Conservation (phyloP, 768 basidiomycete species). For the Cyclocybe cylindracea region DNA sequence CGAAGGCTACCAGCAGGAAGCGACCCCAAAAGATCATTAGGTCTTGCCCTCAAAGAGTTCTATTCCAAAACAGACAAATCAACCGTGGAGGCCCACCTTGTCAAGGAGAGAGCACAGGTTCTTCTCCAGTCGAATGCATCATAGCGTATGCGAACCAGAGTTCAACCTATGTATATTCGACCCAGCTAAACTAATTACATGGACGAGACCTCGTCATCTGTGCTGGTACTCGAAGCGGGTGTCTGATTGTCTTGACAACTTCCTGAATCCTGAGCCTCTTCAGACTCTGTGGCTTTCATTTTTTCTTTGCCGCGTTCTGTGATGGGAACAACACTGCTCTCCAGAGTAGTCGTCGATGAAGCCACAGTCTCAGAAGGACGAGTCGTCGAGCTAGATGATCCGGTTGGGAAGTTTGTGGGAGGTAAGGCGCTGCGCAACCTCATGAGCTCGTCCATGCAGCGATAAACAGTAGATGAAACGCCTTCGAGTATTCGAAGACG, state of each 20-base stretch:
- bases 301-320: constrained; percentile 13
- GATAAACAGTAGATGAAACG: constrained; percentile 72
- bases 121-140: constrained; percentile 12
- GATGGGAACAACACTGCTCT: neutral
- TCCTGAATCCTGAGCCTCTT: neutral
- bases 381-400: neutral
- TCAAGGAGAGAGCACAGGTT: constrained; percentile 50
- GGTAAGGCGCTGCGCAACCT: constrained; percentile 75
- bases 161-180: neutral
- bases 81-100: constrained; percentile 54
- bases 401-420: constrained; percentile 13
- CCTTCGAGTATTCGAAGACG: constrained; percentile 77
- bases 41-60: constrained; percentile 62
- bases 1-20: constrained; percentile 24
- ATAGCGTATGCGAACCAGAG: neutral
- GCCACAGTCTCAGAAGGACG: neutral
- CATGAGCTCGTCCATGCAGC: constrained; percentile 79
- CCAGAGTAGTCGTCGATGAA: neutral
- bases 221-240: too few species aligned
- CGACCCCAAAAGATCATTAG: constrained; percentile 38
- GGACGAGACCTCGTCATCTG: neutral
- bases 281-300: constrained; percentile 10
- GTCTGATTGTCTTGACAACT: neutral
- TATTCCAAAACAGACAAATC: constrained; percentile 63
- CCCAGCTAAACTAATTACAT: neutral